phyloP scores from a whole-genome alignment of 805 yeast genomes.

The Yarrowia deformans region DNA sequence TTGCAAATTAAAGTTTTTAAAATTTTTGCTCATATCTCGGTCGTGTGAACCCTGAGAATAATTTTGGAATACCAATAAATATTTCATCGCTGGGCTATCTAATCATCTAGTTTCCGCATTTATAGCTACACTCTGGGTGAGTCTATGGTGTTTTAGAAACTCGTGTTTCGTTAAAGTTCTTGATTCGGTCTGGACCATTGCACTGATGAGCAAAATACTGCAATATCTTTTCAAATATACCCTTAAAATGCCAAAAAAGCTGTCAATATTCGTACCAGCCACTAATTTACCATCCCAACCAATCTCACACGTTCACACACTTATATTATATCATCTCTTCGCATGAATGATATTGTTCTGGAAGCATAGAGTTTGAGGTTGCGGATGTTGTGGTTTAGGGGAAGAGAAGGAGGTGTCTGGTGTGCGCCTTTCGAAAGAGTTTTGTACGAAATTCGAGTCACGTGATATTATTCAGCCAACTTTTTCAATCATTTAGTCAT shows the following conservation, averaged over 20 bases:
- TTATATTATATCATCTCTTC: neutral
- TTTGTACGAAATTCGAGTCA: too few relatives aligned
- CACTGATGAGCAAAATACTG: too few relatives aligned
- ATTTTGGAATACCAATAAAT: neutral
- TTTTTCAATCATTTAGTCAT: too few relatives aligned
- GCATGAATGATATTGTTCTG: conserved; percentile 17
- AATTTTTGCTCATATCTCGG: neutral
- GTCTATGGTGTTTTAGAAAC: neutral
- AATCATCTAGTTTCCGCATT: neutral
- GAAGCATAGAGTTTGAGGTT: neutral
- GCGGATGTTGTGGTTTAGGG: conserved; percentile 2
- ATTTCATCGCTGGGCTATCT: neutral
- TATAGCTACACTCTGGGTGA: too few relatives aligned
- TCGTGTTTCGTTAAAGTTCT: neutral
- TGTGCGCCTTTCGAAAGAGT: too few relatives aligned
- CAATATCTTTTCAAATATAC: too few relatives aligned
- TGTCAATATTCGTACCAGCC: too few relatives aligned
- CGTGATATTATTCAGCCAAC: too few relatives aligned
- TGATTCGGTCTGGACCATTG: neutral
- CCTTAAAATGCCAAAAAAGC: too few relatives aligned
- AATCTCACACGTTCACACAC: neutral
- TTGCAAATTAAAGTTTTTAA: neutral
- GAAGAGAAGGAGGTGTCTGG: neutral
- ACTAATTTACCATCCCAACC: neutral
- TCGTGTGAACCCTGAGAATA: neutral